Evolutionary conservation across 2,329 filamentous ascomycete genomes (phyloP).

Genomic region (Pseudogymnoascus sp.): DNA sequence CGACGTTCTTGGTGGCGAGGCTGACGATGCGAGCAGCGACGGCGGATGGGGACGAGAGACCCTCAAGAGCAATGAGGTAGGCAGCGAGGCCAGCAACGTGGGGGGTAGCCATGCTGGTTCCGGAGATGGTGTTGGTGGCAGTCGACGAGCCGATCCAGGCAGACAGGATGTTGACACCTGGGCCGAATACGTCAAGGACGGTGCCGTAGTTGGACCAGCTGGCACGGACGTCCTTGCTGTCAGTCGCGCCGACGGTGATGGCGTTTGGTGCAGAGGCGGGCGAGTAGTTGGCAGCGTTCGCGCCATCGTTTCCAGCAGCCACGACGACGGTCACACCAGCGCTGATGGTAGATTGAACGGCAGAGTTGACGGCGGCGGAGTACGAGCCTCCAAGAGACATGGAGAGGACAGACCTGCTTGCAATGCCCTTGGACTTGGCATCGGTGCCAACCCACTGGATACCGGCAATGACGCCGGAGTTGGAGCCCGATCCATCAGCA

Average conservation of each 20-base stretch:
- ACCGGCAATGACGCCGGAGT: conserved; percentile 49
- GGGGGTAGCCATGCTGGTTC: conserved; percentile 56
- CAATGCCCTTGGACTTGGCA: conserved; percentile 34
- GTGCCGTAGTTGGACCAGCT: conserved; percentile 45
- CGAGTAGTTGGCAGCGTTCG: conserved; percentile 35
- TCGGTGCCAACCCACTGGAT: conserved; percentile 49
- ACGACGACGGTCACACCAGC: conserved; percentile 46
- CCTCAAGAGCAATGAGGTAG: conserved; percentile 46
- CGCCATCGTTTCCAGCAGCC: conserved; percentile 46
- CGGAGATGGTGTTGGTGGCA: conserved; percentile 45
- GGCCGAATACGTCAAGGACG: conserved; percentile 45
- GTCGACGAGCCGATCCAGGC: conserved; percentile 39
- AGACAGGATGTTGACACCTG: conserved; percentile 39
- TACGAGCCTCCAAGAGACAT: conserved; percentile 50
- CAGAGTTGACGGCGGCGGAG: conserved; percentile 43
- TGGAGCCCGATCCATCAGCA: conserved; percentile 36
- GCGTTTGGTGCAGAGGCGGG: conserved; percentile 43
- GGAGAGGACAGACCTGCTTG: conserved; percentile 54
- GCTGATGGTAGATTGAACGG: conserved; percentile 39
- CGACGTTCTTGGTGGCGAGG: conserved; percentile 36
- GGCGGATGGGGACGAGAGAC: conserved; percentile 37
- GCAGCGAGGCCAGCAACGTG: conserved; percentile 53
- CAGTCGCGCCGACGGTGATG: conserved; percentile 47
- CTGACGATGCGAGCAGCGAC: conserved; percentile 42
- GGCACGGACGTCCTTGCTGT: conserved; percentile 33